Evolutionary conservation across 768 basidiomycete species (phyloP).

Genomic region (Russula sp.): DNA sequence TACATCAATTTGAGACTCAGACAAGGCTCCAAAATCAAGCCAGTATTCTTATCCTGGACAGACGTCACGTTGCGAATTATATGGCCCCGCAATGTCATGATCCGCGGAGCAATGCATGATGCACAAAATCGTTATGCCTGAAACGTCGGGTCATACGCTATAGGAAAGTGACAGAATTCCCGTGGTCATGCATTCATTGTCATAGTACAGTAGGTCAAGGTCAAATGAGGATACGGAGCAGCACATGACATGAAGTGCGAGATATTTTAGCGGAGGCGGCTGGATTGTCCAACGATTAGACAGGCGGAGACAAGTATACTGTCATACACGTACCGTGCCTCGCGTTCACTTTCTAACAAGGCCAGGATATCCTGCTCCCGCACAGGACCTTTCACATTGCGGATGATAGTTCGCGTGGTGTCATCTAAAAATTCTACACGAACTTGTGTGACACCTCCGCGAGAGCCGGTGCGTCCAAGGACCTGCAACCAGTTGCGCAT

Average conservation of each 20-base stretch:
- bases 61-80: neutral
- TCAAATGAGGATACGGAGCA: conserved; percentile 20
- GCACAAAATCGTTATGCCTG: neutral
- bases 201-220: conserved; percentile 31
- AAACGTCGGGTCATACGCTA: neutral
- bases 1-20: neutral
- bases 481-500: conserved; percentile 51
- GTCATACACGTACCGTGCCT: conserved; percentile 80
- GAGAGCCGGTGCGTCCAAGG: conserved; percentile 96
- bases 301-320: neutral
- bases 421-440: conserved; percentile 99
- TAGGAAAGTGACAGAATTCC: conserved; percentile 4
- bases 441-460: conserved; percentile 98
- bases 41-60: too few relatives aligned
- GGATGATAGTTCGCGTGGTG: conserved; percentile 90
- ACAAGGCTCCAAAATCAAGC: neutral
- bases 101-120: neutral
- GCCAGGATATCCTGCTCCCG: conserved; percentile 95
- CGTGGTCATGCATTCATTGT: conserved; percentile 20
- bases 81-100: neutral
- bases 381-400: conserved; percentile 98
- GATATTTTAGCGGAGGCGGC: conserved; percentile 37
- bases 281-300: conserved; percentile 23
- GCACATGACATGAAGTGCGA: conserved; percentile 5
- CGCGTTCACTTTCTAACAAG: conserved; percentile 96